phyloP scores from a whole-genome alignment of 140 eudicot species.

The Flaveria floridana region DNA sequence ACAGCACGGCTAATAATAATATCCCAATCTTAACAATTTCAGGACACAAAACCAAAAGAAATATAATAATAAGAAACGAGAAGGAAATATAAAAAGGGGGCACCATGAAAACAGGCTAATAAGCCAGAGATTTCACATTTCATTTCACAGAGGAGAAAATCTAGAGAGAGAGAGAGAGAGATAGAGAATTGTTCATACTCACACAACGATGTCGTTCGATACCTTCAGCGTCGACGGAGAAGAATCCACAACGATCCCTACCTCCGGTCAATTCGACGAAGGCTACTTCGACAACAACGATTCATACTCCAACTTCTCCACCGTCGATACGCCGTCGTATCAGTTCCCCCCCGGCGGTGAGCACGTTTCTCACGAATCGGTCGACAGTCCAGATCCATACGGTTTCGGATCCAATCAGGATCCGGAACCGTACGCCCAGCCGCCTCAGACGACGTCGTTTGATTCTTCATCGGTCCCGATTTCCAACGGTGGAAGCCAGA shows the following conservation, averaged over 20 bases:
- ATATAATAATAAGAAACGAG: too few species aligned
- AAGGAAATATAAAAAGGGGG: slow-evolving; percentile 15
- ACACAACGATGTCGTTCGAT: slow-evolving; percentile 50
- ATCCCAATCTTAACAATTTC: slow-evolving; percentile 4
- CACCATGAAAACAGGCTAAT: slow-evolving; percentile 37
- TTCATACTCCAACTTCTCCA: slow-evolving; percentile 42
- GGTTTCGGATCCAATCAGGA: slow-evolving; percentile 51
- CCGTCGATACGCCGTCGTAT: slow-evolving; percentile 40
- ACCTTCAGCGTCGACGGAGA: slow-evolving; percentile 66
- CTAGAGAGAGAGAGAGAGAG: slow-evolving; percentile 39
- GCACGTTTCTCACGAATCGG: slow-evolving; percentile 39
- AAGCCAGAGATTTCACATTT: background rate
- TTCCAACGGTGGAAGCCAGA: slow-evolving; percentile 66
- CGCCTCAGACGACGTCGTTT: slow-evolving; percentile 39
- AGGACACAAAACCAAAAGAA: background rate
- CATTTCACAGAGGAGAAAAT: background rate
- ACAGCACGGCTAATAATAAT: background rate
- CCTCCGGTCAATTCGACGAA: slow-evolving; percentile 53
- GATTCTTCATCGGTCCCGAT: slow-evolving; percentile 54
- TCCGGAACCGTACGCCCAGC: slow-evolving; percentile 36
- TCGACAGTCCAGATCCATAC: slow-evolving; percentile 68
- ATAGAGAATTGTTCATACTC: slow-evolving; percentile 11
- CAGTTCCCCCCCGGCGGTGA: slow-evolving; percentile 40
- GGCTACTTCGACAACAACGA: slow-evolving; percentile 48
- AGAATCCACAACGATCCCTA: slow-evolving; percentile 35